Base-by-base conservation (phyloP, 371 early-diverging fungal species). In the Coemansia sp. region DNA sequence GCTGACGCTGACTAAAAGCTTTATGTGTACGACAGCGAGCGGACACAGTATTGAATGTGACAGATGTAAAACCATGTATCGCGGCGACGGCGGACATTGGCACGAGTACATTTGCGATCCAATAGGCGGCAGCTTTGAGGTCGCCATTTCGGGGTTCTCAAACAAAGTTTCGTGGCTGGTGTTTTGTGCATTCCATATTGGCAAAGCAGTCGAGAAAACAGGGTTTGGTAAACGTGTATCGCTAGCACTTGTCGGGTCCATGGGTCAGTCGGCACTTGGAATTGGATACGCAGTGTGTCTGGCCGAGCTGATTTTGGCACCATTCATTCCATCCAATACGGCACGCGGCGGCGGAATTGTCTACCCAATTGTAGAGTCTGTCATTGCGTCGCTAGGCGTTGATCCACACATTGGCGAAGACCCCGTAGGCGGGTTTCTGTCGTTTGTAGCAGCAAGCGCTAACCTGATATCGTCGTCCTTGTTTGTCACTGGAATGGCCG, bases 311-410 rank as follows among this genome's bases (percentile, higher is more conserved):
- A 50, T 83, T 14, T 62, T 90, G 37, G 89, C 87, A 3, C 88
- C 91, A 0, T 88, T 90, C 69, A 87, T 90, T 21, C 91, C 91
- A 3, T 86, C 87, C 30, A 90, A 90, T 66, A 86, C 87, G 0
- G 91, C 91, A n/a, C 84, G 91, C 51, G 90, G 90, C 20, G 90
- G 90, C 11, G 88, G 91, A 18, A 88, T 90, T 37, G 78, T 90
- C 1, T 83, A 84, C 33, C 91, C 91, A 8, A 84, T 90, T 0
- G 88, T 89, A 9, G 80, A 83, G 21, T 87, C 90, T 0, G 84
- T 90, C 44, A 85, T 86, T 20, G 67, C 72, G 0, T 81, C 86
- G 16, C 69, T 89, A 3, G 84, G 81, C 4, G 82, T 84, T 2
- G 66, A 69, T 8, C 33, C 62, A 33, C 59, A 60, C 28, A 54